Percentiles rank a stretch among this genome's conserved stretches.
Conservation (phyloP, 2,329 filamentous ascomycete species). For the Thelonectria rubi region DNA sequence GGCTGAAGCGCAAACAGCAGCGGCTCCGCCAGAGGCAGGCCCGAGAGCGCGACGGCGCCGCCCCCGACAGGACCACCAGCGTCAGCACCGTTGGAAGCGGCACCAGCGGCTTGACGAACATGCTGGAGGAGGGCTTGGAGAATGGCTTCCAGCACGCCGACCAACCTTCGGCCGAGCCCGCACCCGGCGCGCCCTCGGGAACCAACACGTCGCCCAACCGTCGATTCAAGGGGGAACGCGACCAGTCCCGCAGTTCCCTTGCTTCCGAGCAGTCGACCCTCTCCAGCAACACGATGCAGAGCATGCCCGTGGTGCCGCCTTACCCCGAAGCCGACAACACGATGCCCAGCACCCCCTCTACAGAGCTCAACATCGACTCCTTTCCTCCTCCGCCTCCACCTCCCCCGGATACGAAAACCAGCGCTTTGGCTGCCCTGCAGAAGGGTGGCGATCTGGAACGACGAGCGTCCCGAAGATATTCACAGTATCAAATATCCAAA, state of each 20-base stretch:
- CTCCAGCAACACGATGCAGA: slow-evolving; percentile 81
- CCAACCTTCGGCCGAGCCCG: slow-evolving; percentile 44
- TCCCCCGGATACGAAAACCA: slow-evolving; percentile 81
- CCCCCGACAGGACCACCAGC: slow-evolving; percentile 64
- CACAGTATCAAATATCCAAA: slow-evolving; percentile 95
- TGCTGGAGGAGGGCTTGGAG: slow-evolving; percentile 69
- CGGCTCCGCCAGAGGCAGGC: slow-evolving; percentile 75
- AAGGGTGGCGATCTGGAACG: slow-evolving; percentile 92
- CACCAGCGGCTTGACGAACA: slow-evolving; percentile 63
- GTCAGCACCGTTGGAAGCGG: slow-evolving; percentile 66
- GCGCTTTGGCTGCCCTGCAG: slow-evolving; percentile 89
- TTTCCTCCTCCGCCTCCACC: slow-evolving; percentile 75
- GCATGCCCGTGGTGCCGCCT: slow-evolving; percentile 76
- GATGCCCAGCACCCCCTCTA: slow-evolving; percentile 53
- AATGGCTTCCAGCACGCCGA: slow-evolving; percentile 57
- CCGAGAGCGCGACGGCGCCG: slow-evolving; percentile 60
- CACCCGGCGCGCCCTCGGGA: slow-evolving; percentile 38
- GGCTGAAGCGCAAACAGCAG: slow-evolving; percentile 96
- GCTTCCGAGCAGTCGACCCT: slow-evolving; percentile 71
- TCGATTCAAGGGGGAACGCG: slow-evolving; percentile 58
- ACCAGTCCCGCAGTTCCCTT: slow-evolving; percentile 60
- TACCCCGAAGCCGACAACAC: slow-evolving; percentile 70
- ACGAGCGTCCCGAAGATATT: slow-evolving; percentile 91
- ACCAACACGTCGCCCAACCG: slow-evolving; percentile 57
- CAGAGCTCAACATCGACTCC: slow-evolving; percentile 66